Conservation (phyloP, 768 basidiomycete genomes). For the Dioszegia hungarica region DNA sequence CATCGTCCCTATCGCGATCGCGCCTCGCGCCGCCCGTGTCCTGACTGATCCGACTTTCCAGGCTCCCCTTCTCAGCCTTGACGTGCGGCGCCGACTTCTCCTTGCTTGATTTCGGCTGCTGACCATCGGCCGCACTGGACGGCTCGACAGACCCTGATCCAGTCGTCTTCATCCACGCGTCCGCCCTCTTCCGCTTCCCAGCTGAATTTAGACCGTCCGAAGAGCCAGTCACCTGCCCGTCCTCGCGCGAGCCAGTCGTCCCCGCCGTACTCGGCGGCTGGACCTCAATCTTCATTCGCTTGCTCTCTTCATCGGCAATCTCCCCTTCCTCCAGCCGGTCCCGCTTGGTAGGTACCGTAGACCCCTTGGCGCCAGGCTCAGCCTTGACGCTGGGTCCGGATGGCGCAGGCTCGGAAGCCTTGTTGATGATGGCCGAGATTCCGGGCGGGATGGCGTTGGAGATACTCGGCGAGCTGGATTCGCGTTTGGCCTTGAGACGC, state of each 20-base stretch:
- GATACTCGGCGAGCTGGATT: not conserved
- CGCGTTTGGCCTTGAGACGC: not conserved
- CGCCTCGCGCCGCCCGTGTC: not conserved
- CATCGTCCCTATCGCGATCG: not conserved
- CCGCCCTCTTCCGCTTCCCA: not conserved
- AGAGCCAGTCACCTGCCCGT: not conserved
- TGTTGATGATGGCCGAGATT: too few relatives aligned
- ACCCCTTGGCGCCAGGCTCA: not conserved
- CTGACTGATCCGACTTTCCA: not conserved
- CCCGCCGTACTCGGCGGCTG: not conserved
- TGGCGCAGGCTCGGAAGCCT: too few relatives aligned
- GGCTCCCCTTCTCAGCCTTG: not conserved
- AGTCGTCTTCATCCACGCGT: slow-evolving; percentile 11
- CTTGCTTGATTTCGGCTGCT: too few relatives aligned
- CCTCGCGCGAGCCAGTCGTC: not conserved
- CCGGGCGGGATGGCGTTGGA: too few relatives aligned
- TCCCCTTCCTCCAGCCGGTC: slow-evolving; percentile 5
- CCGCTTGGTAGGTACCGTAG: not conserved
- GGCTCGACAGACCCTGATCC: not conserved
- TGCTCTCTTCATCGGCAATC: not conserved
- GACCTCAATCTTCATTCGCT: not conserved
- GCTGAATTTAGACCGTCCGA: not conserved
- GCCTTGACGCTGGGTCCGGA: too few relatives aligned
- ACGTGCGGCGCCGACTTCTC: not conserved
- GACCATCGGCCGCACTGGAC: too few relatives aligned